Base-by-base conservation (phyloP, 345 rosid species). In the Turnera subulata region DNA sequence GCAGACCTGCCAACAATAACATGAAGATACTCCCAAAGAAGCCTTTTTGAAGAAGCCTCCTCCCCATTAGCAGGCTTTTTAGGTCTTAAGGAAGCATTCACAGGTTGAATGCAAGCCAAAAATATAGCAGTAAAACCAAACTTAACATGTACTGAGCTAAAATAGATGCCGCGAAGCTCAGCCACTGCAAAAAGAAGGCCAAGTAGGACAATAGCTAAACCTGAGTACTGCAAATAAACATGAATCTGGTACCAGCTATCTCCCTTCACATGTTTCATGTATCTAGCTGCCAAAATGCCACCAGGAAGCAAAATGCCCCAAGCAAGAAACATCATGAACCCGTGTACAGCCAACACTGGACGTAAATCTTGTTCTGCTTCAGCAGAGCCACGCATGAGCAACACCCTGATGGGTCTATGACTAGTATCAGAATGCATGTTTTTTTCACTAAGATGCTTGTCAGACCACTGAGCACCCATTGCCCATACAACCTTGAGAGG, bases 311-410 rank as follows among this genome's bases (percentile, higher is more conserved):
- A 66, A 77, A 93, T 86, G 39, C 97, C 99, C 97, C 97, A 93
- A 53, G 97, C 94, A 14, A 93, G 99, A 75, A 93, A 93, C 99
- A 93, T 89, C 99, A 93, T 89, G 78, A 89, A 93, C 42, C 99
- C 97, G n/a, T 93, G 99, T 42, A 89, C 97, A 1, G 97, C 94
- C 50, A 87, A 72, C 13, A 93, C 97, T 0, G 97, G 97, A 33
- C 82, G 78, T 61, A 93, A 71, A 82, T 85, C 99, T 73, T 93
- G 94, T 68, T 89, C 96, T 0, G 96, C 96, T 66, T 93, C 97
- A 20, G 94, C 87, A 44, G 96, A 89, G 45, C 97, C 99, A 33
- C 83, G 81, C 57, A 87, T 53, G 38, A 93, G 78, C 63, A 85
- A 66, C 57, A 89, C 96, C 14, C 78, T 78, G 17, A 93, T 84